Evolutionary conservation across 257 asterid species (phyloP), one percentile per base, ranked within the genome.

Genomic region (Petunia secreta): DNA sequence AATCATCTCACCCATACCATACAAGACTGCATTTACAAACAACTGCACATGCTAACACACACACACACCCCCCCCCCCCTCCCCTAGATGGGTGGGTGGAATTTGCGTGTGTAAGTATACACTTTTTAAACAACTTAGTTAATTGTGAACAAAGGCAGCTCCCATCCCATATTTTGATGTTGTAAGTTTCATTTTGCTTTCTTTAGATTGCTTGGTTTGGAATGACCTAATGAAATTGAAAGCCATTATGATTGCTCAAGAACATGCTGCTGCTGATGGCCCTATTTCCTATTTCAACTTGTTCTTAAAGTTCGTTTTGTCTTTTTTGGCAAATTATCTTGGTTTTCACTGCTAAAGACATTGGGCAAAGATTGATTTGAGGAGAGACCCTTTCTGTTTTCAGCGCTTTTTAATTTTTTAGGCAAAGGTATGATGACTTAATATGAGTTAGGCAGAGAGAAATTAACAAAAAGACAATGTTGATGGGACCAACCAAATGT

Each of bases 271-370:
- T 83, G 25, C 25, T 25, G 25, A 89, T 87, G 91, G 91, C 67
- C 92, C 95, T 82, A 88, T 85, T 87, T 85, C 92, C 95, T 82
- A 88, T 85, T 87, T 85, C 94, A 88, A 88, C 97, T 93, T 93
- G 93, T 84, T 90, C 85, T 75, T 84, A 89, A 92, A 89, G 91
- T 83, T 81, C 84, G 87, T 85, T 76, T 80, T 89, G 78, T 85
- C 84, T 86, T 83, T 73, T 53, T 53, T 14, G 58, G 6, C 53
- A 48, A 48, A 48, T 48, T 48, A 6, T 48, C 10, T 48, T 48
- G 53, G 53, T 80, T 87, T 87, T 88, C 77, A 87, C 83, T 89
- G 93, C 88, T 63, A 86, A 91, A 86, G 94, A 91, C 94, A 85
- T 77, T 80, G 79, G 41, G 57, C 1, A 4, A 58, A 10, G 48